These are phyloP conservation scores for Daldinia loculata DNA, from an alignment of 495 filamentous ascomycete species.

Conservation along the genomic window DNA sequence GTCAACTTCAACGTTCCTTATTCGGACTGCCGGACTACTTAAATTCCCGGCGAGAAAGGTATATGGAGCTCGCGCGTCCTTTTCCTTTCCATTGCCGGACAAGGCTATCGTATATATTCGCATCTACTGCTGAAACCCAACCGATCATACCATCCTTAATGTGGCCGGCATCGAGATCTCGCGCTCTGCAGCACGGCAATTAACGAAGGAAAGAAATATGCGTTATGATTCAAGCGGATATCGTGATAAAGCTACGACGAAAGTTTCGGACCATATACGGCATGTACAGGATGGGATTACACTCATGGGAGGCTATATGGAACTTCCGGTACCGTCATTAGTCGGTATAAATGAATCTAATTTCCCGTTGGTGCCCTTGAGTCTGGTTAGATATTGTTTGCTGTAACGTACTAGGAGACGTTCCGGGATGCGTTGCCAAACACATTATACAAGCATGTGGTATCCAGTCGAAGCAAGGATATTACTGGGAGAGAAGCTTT, in stretches of 20 bases:
- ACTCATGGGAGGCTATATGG: not conserved
- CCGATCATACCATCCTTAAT: conserved; percentile 1
- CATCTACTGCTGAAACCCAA: conserved; percentile 6
- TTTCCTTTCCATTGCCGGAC: not conserved
- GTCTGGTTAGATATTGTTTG: not conserved
- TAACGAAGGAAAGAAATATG: not conserved
- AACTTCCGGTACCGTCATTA: not conserved
- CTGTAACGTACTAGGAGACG: not conserved
- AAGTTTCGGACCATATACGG: not conserved
- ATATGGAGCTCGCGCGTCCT: not conserved
- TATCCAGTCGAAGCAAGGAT: not conserved
- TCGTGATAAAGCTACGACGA: not conserved
- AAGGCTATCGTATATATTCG: not conserved
- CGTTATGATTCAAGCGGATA: not conserved
- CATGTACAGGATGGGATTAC: not conserved
- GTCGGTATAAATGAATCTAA: no score
- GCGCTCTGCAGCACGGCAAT: conserved; percentile 9
- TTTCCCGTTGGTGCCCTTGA: not conserved
- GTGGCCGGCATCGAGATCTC: not conserved
- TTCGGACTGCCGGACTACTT: not conserved
- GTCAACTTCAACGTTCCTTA: not conserved
- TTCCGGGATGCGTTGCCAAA: not conserved
- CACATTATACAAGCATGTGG: not conserved
- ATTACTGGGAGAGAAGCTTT: not conserved
- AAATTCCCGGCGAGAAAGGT: not conserved